These are phyloP conservation scores for Chloropicon primus DNA, from an alignment of 139 green algal species.

Conservation along the genomic window DNA sequence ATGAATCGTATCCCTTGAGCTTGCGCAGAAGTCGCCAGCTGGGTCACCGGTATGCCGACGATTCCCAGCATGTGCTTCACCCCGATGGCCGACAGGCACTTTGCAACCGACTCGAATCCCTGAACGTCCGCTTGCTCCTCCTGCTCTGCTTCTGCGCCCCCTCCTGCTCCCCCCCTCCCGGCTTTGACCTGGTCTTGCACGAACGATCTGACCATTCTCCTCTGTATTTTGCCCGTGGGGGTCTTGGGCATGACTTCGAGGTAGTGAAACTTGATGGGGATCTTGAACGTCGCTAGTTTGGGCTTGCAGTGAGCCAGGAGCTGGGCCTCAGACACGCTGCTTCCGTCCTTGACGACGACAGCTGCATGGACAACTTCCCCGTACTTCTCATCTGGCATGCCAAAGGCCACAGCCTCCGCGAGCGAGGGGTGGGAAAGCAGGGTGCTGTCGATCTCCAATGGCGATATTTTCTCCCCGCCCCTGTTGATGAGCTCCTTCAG, in stretches of 20 bases:
- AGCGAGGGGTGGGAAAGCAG: constrained; percentile 59
- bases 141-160: neutral
- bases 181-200: neutral
- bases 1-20: constrained; percentile 62
- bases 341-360: constrained; percentile 4
- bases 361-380: constrained; percentile 56
- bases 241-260: constrained; percentile 58
- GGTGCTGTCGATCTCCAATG: constrained; percentile 61
- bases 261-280: constrained; percentile 24
- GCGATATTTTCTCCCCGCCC: constrained; percentile 74
- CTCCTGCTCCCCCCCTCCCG: neutral
- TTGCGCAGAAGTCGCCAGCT: constrained; percentile 52
- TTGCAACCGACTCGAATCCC: constrained; percentile 33
- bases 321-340: constrained; percentile 11
- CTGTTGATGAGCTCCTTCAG: constrained; percentile 89
- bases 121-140: neutral
- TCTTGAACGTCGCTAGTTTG: constrained; percentile 59
- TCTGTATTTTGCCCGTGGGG: constrained; percentile 72
- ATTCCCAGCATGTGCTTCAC: constrained; percentile 62
- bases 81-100: constrained; percentile 33
- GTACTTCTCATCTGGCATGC: constrained; percentile 62
- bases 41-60: constrained; percentile 70
- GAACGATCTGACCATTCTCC: constrained; percentile 44
- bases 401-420: constrained; percentile 66
- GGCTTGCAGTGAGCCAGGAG: constrained; percentile 24